Evolutionary conservation across 352 stramenopile genomes (phyloP).

Genomic region (Pythium chondricola): DNA sequence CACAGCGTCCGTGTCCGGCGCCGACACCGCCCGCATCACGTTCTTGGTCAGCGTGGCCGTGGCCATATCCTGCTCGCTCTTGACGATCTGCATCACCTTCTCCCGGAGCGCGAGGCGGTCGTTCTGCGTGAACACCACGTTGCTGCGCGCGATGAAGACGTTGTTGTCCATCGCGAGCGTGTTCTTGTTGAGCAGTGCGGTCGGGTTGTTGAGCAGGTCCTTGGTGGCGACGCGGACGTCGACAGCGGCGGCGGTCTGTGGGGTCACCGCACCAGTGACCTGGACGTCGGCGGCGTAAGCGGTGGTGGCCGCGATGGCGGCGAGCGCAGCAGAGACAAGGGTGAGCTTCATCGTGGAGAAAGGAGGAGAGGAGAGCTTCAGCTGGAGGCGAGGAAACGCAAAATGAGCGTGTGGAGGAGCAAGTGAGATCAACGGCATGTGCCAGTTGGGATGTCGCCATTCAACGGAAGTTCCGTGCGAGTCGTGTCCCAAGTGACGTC

Average conservation of each 20-base stretch:
- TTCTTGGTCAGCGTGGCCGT: conserved; percentile 8
- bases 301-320: neutral
- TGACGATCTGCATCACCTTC: conserved; percentile 13
- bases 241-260: conserved; percentile 3
- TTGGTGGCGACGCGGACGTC: conserved; percentile 11
- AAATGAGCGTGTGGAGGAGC: no score
- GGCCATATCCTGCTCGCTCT: neutral
- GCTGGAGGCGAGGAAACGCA: neutral
- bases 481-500: no score
- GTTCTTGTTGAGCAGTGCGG: conserved; percentile 35
- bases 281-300: conserved; percentile 10
- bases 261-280: conserved; percentile 1
- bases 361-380: neutral
- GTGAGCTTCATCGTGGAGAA: conserved; percentile 10
- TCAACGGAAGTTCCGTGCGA: no score
- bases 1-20: conserved; percentile 12
- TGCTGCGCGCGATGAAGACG: conserved; percentile 25
- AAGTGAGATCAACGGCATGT: no score
- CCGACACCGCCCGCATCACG: conserved; percentile 20
- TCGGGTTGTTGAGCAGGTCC: conserved; percentile 22
- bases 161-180: conserved; percentile 32
- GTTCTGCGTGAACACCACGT: conserved; percentile 28
- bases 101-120: conserved; percentile 20
- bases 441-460: no score
- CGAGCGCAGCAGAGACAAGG: conserved; percentile 1